These are phyloP conservation scores for Ustilago esculenta DNA, from an alignment of 1,284 basidiomycete species.

Conservation along the genomic window DNA sequence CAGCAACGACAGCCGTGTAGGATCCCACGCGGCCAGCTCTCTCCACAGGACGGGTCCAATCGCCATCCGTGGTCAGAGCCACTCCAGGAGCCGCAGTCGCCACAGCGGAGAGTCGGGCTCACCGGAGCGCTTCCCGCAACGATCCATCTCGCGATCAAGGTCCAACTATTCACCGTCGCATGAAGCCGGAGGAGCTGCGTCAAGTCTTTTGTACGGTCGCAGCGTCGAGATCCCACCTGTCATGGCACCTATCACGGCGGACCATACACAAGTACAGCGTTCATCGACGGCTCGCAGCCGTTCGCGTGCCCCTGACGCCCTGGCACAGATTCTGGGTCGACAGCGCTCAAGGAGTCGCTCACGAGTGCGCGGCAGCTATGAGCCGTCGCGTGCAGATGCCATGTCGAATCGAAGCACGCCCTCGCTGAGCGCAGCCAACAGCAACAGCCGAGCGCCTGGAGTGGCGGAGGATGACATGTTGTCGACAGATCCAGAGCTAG, in stretches of 20 bases:
- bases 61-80: constrained; percentile 37
- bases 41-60: constrained; percentile 21
- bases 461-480: constrained; percentile 1
- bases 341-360: constrained; percentile 37
- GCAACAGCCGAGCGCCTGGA: neutral
- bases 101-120: constrained; percentile 37
- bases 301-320: constrained; percentile 48
- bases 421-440: neutral
- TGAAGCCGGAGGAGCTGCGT: constrained; percentile 3
- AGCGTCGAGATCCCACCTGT: constrained; percentile 27
- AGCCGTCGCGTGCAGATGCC: neutral
- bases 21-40: constrained; percentile 7
- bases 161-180: constrained; percentile 28
- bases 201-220: constrained; percentile 29
- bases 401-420: constrained; percentile 3
- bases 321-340: constrained; percentile 45
- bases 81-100: constrained; percentile 47
- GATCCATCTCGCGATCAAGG: constrained; percentile 27
- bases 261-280: constrained; percentile 33
- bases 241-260: constrained; percentile 11
- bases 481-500: constrained; percentile 13
- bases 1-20: constrained; percentile 23
- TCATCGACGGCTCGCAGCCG: constrained; percentile 41
- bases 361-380: constrained; percentile 4
- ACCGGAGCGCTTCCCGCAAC: constrained; percentile 27